These are phyloP conservation scores for Penicillium pancosmium DNA, from an alignment of 495 filamentous ascomycete species.

Conservation along the genomic window DNA sequence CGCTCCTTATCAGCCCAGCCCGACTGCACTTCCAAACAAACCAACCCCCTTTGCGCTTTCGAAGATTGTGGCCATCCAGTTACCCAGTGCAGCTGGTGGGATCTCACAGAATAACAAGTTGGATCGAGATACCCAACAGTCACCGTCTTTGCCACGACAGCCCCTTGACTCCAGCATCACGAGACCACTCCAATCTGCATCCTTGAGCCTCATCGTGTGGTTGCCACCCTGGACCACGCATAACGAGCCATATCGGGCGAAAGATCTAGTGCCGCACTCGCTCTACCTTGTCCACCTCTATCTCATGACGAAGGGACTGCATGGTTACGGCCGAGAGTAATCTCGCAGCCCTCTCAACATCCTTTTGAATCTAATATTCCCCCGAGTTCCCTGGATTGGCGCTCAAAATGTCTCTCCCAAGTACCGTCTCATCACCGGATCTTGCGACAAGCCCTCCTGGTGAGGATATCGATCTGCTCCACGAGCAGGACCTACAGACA, in stretches of 20 bases:
- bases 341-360: not conserved
- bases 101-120: no score
- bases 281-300: not conserved
- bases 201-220: conserved; percentile 1
- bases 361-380: not conserved
- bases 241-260: not conserved
- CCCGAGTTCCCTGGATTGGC: not conserved
- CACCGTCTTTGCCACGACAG: no score
- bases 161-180: not conserved
- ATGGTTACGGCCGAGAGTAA: conserved; percentile 2
- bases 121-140: no score
- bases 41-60: no score
- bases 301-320: conserved; percentile 1
- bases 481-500: not conserved
- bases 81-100: no score
- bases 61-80: no score
- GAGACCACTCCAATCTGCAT: conserved; percentile 1
- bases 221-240: not conserved
- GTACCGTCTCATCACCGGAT: not conserved
- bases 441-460: not conserved
- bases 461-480: not conserved
- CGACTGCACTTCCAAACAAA: no score
- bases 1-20: no score
- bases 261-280: not conserved
- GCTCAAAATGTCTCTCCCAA: conserved; percentile 1